Evolutionary conservation across 129 eudicot species (phyloP).

Genomic region (Lactuca sativa): DNA sequence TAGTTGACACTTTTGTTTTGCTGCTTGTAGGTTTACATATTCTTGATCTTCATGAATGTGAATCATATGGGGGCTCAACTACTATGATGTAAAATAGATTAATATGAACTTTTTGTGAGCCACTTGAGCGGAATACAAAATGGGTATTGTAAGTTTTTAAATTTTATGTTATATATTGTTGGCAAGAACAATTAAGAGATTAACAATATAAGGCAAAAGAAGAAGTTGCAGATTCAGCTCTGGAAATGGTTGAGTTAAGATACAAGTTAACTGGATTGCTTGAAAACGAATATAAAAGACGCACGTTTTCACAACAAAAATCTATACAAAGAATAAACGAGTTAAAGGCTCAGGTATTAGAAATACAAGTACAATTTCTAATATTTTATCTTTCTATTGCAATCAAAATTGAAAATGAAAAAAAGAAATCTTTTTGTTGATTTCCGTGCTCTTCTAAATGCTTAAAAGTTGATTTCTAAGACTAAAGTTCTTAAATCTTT

Average conservation of each 20-base stretch:
- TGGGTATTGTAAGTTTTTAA: not conserved
- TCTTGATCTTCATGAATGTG: no score
- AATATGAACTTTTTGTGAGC: constrained; percentile 64
- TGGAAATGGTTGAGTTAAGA: constrained; percentile 95
- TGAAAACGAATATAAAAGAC: constrained; percentile 86
- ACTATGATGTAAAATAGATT: constrained; percentile 22
- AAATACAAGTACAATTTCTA: not conserved
- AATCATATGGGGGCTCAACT: no score
- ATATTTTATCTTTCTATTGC: constrained; percentile 20
- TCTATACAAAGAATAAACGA: constrained; percentile 76
- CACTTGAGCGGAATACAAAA: constrained; percentile 38
- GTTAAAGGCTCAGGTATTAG: constrained; percentile 78
- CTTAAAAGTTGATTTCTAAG: constrained; percentile 13
- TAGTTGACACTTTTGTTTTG: no score
- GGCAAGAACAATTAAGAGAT: constrained; percentile 63
- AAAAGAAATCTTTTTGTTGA: constrained; percentile 32
- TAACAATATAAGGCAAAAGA: constrained; percentile 73
- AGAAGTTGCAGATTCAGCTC: constrained; percentile 89
- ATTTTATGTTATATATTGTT: constrained; percentile 16
- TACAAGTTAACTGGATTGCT: constrained; percentile 75
- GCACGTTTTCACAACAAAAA: constrained; percentile 67
- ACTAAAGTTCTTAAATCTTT: no score
- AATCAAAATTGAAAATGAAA: constrained; percentile 55
- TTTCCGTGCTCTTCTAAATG: constrained; percentile 32
- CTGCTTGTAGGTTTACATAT: no score